Evolutionary conservation across 306 rosid species (phyloP), one percentile per base, ranked within the genome.

Genomic region (Abrus pulchellus): DNA sequence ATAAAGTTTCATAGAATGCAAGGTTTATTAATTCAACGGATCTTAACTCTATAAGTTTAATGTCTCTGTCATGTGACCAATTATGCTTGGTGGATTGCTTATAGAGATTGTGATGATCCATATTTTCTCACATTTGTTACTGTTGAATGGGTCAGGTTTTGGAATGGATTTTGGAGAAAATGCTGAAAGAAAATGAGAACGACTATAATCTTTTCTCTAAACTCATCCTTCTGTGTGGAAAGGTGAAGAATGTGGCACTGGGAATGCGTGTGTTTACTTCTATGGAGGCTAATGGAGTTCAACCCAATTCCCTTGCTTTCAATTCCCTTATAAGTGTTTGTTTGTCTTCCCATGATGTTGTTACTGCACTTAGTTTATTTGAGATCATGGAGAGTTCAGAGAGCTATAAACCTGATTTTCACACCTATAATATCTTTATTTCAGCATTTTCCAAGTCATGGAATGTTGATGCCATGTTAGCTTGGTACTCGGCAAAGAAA

Each of bases 131-230:
- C 48, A 2, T 41, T 9, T 36, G 29, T 60, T 53, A 4, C 69
- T 55, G 48, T 68, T 79, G 76, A 43, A 65, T 85, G 34, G 53
- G 12, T 79, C 87, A 92, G 97, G 90, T 87, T 74, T 82, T 92
- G 89, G 93, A 92, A 83, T 92, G 97, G 97, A 74, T 82, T 83
- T 81, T 90, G 83, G 94, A 88, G 87, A 92, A 83, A 68, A 50
- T 89, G 90, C 74, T 87, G 12, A 76, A 83, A 64, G 88, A 81
- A 32, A 87, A 86, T 41, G 90, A 81, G 57, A 83, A 57, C 54
- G 83, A 92, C 78, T 75, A 14, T 29, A 82, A 44, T 62, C 71
- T 64, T 9, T 90, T 88, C 80, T 83, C 85, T 6, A 86, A 90
- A 54, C 89, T 90, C 73, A 88, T 92, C 50, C 43, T 61, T 74